Conservation (phyloP, 2,329 filamentous ascomycete genomes). For the Tympanopsis confertula region DNA sequence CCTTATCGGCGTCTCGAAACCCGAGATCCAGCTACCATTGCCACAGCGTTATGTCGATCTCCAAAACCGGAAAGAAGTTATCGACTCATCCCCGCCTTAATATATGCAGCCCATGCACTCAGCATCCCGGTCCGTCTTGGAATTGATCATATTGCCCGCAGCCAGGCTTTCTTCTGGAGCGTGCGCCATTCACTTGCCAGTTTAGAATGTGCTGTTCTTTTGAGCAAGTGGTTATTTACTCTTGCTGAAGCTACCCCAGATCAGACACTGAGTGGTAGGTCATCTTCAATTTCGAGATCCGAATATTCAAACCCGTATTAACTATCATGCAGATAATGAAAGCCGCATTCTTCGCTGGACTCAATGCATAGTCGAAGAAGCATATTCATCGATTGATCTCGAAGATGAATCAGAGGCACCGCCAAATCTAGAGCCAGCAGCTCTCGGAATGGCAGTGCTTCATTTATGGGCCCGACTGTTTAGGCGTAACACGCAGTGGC, state of each 20-base stretch:
- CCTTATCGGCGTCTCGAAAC: conserved; percentile 28
- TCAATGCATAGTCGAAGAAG: conserved; percentile 30
- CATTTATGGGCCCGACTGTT: conserved; percentile 34
- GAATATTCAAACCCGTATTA: background rate
- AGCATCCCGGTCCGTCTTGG: conserved; percentile 43
- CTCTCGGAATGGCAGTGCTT: conserved; percentile 24
- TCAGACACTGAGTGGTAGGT: conserved; percentile 15
- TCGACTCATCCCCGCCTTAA: conserved; percentile 31
- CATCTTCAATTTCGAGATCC: background rate
- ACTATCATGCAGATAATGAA: conserved; percentile 19
- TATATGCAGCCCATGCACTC: conserved; percentile 40
- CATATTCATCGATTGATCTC: conserved; percentile 23
- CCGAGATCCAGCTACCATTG: conserved; percentile 25
- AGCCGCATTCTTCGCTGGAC: conserved; percentile 33
- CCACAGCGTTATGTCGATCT: conserved; percentile 20
- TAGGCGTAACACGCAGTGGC: conserved; percentile 33
- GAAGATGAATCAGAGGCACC: conserved; percentile 21
- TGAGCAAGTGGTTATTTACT: conserved; percentile 34
- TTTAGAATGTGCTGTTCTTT: conserved; percentile 39
- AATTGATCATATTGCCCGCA: conserved; percentile 39
- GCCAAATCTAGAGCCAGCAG: conserved; percentile 13
- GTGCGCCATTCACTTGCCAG: conserved; percentile 42
- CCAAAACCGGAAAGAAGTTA: conserved; percentile 33
- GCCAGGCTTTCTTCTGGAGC: conserved; percentile 44
- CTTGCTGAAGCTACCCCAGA: conserved; percentile 9